Conservation (phyloP, 2,329 filamentous ascomycete species). For the Colletotrichum limetticola region DNA sequence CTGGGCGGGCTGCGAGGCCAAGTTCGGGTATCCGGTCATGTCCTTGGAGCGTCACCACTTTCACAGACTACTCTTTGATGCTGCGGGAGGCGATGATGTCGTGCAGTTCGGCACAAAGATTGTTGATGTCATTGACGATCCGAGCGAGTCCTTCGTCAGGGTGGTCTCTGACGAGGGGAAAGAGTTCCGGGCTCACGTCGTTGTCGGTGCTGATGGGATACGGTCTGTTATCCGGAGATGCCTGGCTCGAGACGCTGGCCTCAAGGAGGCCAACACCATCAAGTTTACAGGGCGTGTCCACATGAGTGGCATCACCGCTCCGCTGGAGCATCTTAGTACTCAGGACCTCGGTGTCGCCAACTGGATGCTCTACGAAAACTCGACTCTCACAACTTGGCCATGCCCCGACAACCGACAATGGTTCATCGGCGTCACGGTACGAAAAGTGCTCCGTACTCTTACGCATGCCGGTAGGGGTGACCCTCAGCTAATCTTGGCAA, state of each 20-base stretch:
- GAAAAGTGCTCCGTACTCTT: background rate
- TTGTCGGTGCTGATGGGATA: background rate
- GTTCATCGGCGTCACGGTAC: constrained; percentile 38
- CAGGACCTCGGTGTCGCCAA: constrained; percentile 35
- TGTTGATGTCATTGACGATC: background rate
- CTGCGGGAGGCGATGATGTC: background rate
- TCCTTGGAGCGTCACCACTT: background rate
- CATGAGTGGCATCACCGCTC: background rate
- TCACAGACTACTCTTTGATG: background rate
- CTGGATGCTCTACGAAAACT: constrained; percentile 38
- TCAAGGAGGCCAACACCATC: background rate
- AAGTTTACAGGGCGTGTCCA: background rate
- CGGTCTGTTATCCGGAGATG: background rate
- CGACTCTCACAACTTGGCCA: constrained; percentile 37
- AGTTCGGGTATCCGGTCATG: background rate
- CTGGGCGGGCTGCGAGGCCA: background rate
- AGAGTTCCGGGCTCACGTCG: background rate
- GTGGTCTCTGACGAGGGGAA: background rate
- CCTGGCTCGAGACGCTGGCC: background rate
- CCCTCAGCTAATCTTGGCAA: background rate
- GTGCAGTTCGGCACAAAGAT: background rate
- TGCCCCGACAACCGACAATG: constrained; percentile 37
- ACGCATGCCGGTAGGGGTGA: background rate
- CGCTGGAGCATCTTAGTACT: constrained; percentile 13
- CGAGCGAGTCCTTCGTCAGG: background rate